Conservation (phyloP, 2,329 filamentous ascomycete species). For the Sporothrix sp. region DNA sequence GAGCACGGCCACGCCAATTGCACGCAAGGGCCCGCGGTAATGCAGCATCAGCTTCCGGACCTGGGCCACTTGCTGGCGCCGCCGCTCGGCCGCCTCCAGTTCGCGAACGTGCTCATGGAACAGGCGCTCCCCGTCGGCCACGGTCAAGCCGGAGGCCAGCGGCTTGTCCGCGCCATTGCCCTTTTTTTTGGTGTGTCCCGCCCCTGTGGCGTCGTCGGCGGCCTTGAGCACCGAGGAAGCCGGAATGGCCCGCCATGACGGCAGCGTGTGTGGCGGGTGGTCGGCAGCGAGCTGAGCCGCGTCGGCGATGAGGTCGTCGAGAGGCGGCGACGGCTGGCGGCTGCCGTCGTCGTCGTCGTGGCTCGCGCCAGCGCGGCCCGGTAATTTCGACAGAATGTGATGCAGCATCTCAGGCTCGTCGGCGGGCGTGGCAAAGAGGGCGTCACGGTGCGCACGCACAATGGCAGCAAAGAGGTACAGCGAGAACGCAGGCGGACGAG, state of each 20-base stretch:
- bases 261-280: conserved; percentile 64
- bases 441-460: conserved; percentile 66
- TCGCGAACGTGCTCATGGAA: conserved; percentile 66
- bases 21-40: conserved; percentile 55
- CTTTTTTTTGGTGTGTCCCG: neutral
- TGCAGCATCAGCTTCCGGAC: conserved; percentile 37
- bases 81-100: conserved; percentile 54
- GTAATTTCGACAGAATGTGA: conserved; percentile 76
- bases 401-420: conserved; percentile 92
- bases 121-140: conserved; percentile 55
- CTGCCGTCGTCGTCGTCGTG: conserved; percentile 30
- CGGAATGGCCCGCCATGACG: conserved; percentile 64
- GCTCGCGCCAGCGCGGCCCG: conserved; percentile 32
- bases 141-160: conserved; percentile 41
- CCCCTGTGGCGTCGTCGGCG: conserved; percentile 43
- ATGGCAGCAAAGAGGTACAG: conserved; percentile 91
- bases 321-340: conserved; percentile 44
- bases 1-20: conserved; percentile 53
- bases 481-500: conserved; percentile 75
- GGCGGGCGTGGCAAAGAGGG: conserved; percentile 72
- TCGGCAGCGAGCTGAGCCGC: conserved; percentile 53
- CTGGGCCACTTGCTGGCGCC: conserved; percentile 38
- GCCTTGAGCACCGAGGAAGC: conserved; percentile 77
- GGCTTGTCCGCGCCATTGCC: conserved; percentile 13
- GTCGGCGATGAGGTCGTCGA: conserved; percentile 64